Conservation (phyloP, 2,329 filamentous ascomycete species). For the Tolypocladium cylindrosporum region DNA sequence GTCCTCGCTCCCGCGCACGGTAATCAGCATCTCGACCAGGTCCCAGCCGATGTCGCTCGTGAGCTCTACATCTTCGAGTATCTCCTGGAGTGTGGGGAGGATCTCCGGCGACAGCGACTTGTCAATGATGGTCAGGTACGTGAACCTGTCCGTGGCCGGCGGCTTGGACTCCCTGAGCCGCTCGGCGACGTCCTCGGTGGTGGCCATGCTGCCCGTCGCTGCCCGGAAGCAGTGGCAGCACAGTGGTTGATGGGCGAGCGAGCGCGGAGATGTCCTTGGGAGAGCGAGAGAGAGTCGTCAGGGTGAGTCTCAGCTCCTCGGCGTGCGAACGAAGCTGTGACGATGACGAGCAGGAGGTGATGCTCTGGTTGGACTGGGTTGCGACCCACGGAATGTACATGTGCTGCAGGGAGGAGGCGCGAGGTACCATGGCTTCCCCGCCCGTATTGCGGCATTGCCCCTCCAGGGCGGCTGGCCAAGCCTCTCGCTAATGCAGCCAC, state of each 20-base stretch:
- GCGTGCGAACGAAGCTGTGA: background rate
- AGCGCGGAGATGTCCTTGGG: background rate
- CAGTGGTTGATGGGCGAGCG: background rate
- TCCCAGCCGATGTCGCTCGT: slow-evolving; percentile 79
- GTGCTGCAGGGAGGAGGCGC: background rate
- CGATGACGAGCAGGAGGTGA: background rate
- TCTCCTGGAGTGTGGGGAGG: slow-evolving; percentile 56
- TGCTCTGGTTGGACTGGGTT: background rate
- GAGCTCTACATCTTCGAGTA: slow-evolving; percentile 57
- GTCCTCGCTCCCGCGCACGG: slow-evolving; percentile 55
- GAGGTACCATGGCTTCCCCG: background rate
- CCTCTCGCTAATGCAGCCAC: background rate
- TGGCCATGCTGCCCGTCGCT: slow-evolving; percentile 14
- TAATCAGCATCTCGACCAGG: slow-evolving; percentile 63
- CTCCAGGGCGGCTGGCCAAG: background rate
- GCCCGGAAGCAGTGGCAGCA: background rate
- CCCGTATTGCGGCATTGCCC: background rate
- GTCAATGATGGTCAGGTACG: slow-evolving; percentile 70
- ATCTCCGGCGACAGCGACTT: slow-evolving; percentile 59
- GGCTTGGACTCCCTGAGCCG: slow-evolving; percentile 39
- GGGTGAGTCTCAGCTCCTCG: background rate
- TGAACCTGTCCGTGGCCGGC: slow-evolving; percentile 55
- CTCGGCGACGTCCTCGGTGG: slow-evolving; percentile 29
- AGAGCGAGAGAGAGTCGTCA: background rate
- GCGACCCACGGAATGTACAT: background rate